phyloP scores from a whole-genome alignment of 768 basidiomycete species.

The Tephrocybe sp. region DNA sequence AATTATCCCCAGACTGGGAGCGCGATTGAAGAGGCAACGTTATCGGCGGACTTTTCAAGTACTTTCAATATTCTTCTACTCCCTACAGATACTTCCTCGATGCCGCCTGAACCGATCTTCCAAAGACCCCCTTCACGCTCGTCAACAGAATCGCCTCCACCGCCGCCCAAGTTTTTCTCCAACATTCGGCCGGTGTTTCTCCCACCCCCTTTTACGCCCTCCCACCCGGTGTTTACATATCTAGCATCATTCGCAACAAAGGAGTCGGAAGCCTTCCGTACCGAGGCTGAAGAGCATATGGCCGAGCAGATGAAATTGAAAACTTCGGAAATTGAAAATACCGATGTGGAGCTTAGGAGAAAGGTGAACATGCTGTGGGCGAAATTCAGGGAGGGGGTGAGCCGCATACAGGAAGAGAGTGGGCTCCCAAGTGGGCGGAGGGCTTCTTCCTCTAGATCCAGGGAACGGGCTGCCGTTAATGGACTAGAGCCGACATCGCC shows the following conservation, averaged over 20 bases:
- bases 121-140: conserved; percentile 23
- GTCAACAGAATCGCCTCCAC: conserved; percentile 24
- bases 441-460: conserved; percentile 12
- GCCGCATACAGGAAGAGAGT: conserved; percentile 39
- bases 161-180: conserved; percentile 43
- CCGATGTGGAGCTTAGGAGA: conserved; percentile 50
- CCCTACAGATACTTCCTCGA: conserved; percentile 23
- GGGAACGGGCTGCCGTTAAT: conserved; percentile 20
- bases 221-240: conserved; percentile 68
- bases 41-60: conserved; percentile 43
- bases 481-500: conserved; percentile 17
- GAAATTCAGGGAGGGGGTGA: conserved; percentile 48
- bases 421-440: conserved; percentile 15
- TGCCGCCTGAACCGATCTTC: conserved; percentile 23
- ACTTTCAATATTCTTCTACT: conserved; percentile 48
- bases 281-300: conserved; percentile 57
- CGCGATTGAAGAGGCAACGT: conserved; percentile 31
- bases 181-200: conserved; percentile 61
- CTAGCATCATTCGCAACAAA: conserved; percentile 55
- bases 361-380: conserved; percentile 67
- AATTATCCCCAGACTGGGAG: conserved; percentile 33
- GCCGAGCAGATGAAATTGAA: conserved; percentile 50
- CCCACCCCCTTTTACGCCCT: conserved; percentile 74
- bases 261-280: conserved; percentile 53
- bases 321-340: conserved; percentile 51